These are phyloP conservation scores for Torrubiella hemipterigena DNA, from an alignment of 2,329 filamentous ascomycete species.

Conservation along the genomic window DNA sequence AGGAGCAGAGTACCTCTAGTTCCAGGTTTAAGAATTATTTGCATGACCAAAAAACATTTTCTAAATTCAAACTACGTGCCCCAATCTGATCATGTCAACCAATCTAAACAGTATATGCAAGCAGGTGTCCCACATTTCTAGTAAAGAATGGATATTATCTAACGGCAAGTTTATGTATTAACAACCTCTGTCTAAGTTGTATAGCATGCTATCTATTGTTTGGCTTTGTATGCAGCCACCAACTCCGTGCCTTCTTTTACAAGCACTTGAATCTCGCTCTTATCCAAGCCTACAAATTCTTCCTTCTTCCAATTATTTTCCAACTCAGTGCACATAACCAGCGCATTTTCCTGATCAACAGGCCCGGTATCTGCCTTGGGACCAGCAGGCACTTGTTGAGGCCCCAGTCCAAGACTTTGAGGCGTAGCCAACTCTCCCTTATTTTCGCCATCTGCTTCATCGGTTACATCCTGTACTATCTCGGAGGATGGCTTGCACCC, in stretches of 20 bases:
- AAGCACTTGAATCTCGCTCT: constrained; percentile 32
- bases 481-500: constrained; percentile 18
- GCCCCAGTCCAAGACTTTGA: constrained; percentile 27
- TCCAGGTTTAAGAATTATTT: constrained; percentile 29
- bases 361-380: constrained; percentile 32
- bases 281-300: constrained; percentile 25
- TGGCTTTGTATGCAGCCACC: constrained; percentile 16
- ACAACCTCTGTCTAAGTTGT: no score
- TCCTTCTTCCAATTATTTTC: constrained; percentile 29
- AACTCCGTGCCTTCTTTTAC: constrained; percentile 37
- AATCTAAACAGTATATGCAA: no score
- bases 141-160: neutral
- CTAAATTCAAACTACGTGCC: constrained; percentile 18
- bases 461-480: constrained; percentile 10
- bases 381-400: constrained; percentile 32
- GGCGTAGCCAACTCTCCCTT: constrained; percentile 12
- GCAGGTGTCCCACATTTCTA: no score
- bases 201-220: constrained; percentile 2
- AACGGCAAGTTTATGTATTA: neutral
- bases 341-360: constrained; percentile 48
- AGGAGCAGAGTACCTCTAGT: constrained; percentile 26
- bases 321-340: constrained; percentile 46
- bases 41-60: constrained; percentile 26
- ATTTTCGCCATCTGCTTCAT: constrained; percentile 8
- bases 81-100: no score